Evolutionary conservation across 1,284 basidiomycete species (phyloP).

Genomic region (Heterobasidion parviporum): DNA sequence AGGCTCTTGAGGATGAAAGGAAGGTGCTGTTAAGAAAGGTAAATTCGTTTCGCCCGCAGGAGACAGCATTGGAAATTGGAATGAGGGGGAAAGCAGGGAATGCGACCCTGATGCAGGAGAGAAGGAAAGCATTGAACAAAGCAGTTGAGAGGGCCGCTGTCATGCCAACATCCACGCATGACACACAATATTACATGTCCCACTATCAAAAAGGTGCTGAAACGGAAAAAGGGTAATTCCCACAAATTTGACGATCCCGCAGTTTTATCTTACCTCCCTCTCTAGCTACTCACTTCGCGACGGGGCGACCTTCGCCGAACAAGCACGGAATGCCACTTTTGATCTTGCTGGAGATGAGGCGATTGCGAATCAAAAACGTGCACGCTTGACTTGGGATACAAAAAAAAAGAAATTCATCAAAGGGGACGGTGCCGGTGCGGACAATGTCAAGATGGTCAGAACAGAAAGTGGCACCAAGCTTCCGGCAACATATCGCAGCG

Average conservation of each 20-base stretch:
- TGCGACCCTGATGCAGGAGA: conserved; percentile 80
- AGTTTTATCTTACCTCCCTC: background rate
- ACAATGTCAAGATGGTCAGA: conserved; percentile 92
- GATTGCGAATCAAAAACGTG: conserved; percentile 51
- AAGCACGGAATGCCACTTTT: conserved; percentile 75
- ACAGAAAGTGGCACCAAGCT: conserved; percentile 90
- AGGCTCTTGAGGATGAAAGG: conserved; percentile 43
- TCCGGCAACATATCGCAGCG: conserved; percentile 91
- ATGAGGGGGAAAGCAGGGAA: conserved; percentile 54
- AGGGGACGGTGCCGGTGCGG: conserved; percentile 78
- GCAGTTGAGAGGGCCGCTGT: conserved; percentile 41
- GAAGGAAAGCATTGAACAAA: conserved; percentile 72
- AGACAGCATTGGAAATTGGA: conserved; percentile 92
- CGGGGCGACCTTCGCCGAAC: conserved; percentile 79
- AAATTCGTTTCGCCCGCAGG: conserved; percentile 76
- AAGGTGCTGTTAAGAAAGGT: conserved; percentile 70
- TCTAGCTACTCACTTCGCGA: conserved; percentile 79
- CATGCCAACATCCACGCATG: conserved; percentile 23
- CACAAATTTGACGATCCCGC: background rate
- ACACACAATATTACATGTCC: conserved; percentile 28
- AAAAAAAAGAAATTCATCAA: conserved; percentile 95
- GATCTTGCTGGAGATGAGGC: conserved; percentile 84
- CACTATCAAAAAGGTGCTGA: conserved; percentile 24
- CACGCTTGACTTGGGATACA: conserved; percentile 76
- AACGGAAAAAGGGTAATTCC: conserved; percentile 15